Evolutionary conservation across 2,329 filamentous ascomycete species (phyloP).

Genomic region (Epicoccum nigrum): DNA sequence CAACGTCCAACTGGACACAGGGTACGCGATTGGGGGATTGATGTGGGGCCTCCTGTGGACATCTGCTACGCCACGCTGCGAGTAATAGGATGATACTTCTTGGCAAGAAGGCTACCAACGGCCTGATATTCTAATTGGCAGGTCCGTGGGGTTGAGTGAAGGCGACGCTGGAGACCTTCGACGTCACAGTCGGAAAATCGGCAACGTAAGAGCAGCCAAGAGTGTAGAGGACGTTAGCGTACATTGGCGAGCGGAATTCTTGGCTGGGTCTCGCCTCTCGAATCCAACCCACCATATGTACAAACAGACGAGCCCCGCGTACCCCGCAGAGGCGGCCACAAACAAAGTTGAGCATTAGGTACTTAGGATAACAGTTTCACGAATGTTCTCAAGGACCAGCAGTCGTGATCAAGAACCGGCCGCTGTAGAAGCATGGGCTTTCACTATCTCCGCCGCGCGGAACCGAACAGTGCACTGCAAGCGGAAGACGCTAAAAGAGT

Average conservation of each 20-base stretch:
- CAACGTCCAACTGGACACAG: constrained; percentile 25
- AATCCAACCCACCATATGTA: constrained; percentile 12
- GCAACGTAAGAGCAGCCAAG: constrained; percentile 13
- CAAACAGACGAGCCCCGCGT: constrained; percentile 18
- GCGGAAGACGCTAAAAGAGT: constrained; percentile 19
- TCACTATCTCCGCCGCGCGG: constrained; percentile 14
- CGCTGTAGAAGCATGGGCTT: background rate
- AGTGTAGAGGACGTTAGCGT: constrained; percentile 12
- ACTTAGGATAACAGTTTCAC: background rate
- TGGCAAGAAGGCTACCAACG: constrained; percentile 18
- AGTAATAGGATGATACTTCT: constrained; percentile 19
- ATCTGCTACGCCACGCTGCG: constrained; percentile 6
- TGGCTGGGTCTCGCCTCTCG: constrained; percentile 24
- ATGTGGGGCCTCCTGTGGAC: constrained; percentile 11
- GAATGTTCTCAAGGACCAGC: background rate
- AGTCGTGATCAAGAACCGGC: background rate
- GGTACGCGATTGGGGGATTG: constrained; percentile 16
- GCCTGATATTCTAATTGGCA: constrained; percentile 19
- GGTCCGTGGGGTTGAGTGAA: constrained; percentile 12
- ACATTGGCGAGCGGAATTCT: constrained; percentile 35
- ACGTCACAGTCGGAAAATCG: constrained; percentile 26
- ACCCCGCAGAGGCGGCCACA: constrained; percentile 7
- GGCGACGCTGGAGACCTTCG: constrained; percentile 11
- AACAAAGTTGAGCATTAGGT: too few species aligned
- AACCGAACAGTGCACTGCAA: constrained; percentile 14